Evolutionary conservation across 176 grass and related monocot species (phyloP), one percentile per base, ranked within the genome.

Genomic region (Eremochloa ophiuroides): DNA sequence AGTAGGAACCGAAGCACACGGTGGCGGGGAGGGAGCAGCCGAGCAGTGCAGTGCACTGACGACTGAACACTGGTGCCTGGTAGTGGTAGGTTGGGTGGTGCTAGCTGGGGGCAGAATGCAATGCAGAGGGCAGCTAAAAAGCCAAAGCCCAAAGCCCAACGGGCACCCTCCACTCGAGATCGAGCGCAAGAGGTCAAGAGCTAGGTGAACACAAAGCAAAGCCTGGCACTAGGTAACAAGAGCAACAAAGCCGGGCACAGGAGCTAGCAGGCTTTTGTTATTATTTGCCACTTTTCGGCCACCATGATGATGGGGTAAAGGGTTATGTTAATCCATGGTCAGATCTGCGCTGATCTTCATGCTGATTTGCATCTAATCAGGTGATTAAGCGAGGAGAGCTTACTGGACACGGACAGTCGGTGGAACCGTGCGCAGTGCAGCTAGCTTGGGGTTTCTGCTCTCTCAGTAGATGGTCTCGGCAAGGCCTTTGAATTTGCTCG

Each of bases 281-380:
- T 26, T 61, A 2, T 16, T 5, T 4, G 77, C 56, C 39, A 18
- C 77, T 80, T 89, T 89, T 58, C 1, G 55, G 9, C 11, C 47
- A 37, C 77, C 63, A 62, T 72, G 65, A 85, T 85, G 78, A 88
- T 84, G 81, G 81, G 76, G 31, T 41, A 18, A 81, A 82, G 12
- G 50, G 82, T 77, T 85, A 71, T 81, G 87, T 65, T 89, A 89
- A 81, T 85, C 64, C 43, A 28, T 6, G 33, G 50, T 18, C 64
- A 28, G 82, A 70, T 77, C 18, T 2, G 56, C 34, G 56, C 25
- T 68, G 15, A 76, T 80, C 59, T 48, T 44, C 23, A 46, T 64
- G 14, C 76, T 56, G 35, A 73, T 78, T 28, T 33, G 64, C 56
- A 1, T 27, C 58, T 25, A 66, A n/a, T n/a, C n/a, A 51, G 48